phyloP scores from a whole-genome alignment of 306 rosid genomes.

The Inga laurina region DNA sequence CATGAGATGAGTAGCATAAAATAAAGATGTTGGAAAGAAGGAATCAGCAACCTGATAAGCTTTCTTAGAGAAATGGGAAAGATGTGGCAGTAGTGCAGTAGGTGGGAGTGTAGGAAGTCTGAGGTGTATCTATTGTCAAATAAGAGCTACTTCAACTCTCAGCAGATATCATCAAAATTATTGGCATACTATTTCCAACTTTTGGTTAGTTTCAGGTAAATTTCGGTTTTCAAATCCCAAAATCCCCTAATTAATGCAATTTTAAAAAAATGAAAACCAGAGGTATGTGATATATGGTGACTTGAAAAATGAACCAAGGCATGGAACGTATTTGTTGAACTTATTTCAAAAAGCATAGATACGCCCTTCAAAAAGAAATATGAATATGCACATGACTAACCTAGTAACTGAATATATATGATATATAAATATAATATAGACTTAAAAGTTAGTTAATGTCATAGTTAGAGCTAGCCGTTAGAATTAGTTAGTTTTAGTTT shows the following conservation, averaged over 20 bases:
- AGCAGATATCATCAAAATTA: not conserved
- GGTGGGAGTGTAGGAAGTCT: not conserved
- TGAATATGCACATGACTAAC: not conserved
- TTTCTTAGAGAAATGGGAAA: not conserved
- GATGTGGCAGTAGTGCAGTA: not conserved
- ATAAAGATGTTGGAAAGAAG: not conserved
- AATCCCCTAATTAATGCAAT: not conserved
- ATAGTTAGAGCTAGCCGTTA: no score
- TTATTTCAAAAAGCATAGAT: slow-evolving; percentile 16
- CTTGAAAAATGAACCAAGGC: not conserved
- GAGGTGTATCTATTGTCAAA: not conserved
- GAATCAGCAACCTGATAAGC: not conserved
- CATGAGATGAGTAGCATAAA: not conserved
- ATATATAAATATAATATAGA: no score
- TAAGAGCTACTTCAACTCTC: not conserved
- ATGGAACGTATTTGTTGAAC: not conserved
- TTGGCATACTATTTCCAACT: not conserved
- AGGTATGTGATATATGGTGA: not conserved
- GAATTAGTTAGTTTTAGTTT: no score
- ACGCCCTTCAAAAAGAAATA: not conserved
- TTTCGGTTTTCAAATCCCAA: slow-evolving; percentile 11
- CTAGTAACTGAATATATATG: not conserved
- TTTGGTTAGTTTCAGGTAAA: not conserved
- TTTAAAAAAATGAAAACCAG: not conserved
- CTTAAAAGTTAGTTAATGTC: no score